Percentiles rank a stretch among this genome's conserved stretches.
phyloP scores from a whole-genome alignment of 768 basidiomycete genomes.

The Lactarius hengduanensis region DNA sequence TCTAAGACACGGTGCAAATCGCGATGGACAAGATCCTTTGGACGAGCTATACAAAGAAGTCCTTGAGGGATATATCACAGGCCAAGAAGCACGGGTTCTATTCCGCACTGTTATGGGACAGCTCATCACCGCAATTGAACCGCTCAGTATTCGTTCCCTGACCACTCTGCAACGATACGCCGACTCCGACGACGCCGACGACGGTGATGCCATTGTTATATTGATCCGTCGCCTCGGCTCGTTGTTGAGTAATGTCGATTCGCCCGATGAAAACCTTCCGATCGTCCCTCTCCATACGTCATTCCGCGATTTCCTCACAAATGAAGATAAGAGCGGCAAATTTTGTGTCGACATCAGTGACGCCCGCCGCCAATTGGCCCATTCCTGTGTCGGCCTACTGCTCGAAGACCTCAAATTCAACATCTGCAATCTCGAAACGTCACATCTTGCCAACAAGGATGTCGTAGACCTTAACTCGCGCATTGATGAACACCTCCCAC shows the following conservation, averaged over 20 bases:
- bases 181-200: neutral
- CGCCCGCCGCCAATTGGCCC: neutral
- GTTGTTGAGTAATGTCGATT: conserved; percentile 2
- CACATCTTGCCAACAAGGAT: neutral
- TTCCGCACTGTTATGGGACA: conserved; percentile 1
- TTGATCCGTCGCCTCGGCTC: neutral
- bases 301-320: conserved; percentile 3
- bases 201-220: neutral
- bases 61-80: too few species aligned
- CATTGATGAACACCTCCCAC: neutral
- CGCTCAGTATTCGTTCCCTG: neutral
- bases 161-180: neutral
- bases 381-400: neutral
- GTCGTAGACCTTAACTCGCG: neutral
- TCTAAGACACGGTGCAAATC: neutral
- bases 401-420: neutral
- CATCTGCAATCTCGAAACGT: conserved; percentile 4
- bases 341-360: neutral
- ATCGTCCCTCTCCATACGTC: neutral
- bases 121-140: neutral
- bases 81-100: neutral
- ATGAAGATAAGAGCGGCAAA: neutral
- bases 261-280: neutral
- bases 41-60: too few species aligned
- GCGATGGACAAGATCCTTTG: neutral